These are phyloP conservation scores for Thielaviopsis ethacetica DNA, from an alignment of 2,329 filamentous ascomycete species.

Conservation along the genomic window DNA sequence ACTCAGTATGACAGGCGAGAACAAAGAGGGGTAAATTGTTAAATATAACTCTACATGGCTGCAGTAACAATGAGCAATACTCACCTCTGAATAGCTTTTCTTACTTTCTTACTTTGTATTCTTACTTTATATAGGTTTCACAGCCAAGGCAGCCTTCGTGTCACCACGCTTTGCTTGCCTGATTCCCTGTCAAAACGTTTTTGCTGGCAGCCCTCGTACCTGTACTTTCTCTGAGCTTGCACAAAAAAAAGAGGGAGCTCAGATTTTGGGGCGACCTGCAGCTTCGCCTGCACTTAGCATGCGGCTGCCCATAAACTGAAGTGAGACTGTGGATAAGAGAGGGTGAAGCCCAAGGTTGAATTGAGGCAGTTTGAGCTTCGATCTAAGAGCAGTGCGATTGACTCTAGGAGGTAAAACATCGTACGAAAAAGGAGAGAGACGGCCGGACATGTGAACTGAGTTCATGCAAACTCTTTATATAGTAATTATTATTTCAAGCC, in stretches of 20 bases:
- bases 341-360: neutral
- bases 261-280: neutral
- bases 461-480: neutral
- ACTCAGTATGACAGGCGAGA: too few relatives aligned
- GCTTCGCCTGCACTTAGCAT: neutral
- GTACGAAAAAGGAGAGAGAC: neutral
- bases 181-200: neutral
- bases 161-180: neutral
- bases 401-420: neutral
- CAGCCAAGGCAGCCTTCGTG: neutral
- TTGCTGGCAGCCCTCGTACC: neutral
- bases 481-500: neutral
- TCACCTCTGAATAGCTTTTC: too few relatives aligned
- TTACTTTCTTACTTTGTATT: too few relatives aligned
- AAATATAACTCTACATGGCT: too few relatives aligned
- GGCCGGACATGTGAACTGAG: too few relatives aligned
- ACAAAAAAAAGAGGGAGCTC: neutral
- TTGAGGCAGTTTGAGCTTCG: neutral
- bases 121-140: neutral
- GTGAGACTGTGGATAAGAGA: neutral
- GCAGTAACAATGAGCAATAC: too few relatives aligned
- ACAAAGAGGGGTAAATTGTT: too few relatives aligned
- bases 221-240: neutral
- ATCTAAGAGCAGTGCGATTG: neutral
- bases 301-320: neutral